A percentile compares a stretch with the other conserved stretches of the same genome.
phyloP scores from a whole-genome alignment of 306 rosid genomes.

The Cucumis hystrix region DNA sequence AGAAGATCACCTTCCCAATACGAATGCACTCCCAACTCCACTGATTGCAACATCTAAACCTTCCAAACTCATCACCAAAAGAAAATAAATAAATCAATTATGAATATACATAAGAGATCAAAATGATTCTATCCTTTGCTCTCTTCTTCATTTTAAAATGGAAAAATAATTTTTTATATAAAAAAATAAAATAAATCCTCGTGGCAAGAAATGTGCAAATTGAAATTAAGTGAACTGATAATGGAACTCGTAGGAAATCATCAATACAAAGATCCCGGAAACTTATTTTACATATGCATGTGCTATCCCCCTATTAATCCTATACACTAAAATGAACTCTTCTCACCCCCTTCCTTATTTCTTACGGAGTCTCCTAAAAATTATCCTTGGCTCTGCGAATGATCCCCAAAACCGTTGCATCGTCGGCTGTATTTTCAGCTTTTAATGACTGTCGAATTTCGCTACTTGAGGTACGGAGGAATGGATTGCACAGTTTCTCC shows the following conservation, averaged over 20 bases:
- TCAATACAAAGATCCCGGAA: neutral
- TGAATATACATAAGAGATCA: neutral
- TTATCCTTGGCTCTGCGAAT: slow-evolving; percentile 67
- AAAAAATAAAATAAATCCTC: neutral
- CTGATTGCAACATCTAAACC: neutral
- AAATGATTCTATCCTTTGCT: neutral
- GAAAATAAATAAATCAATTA: too few species aligned
- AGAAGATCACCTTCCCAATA: too few species aligned
- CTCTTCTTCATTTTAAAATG: neutral
- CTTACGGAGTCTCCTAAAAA: slow-evolving; percentile 22
- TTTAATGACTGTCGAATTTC: slow-evolving; percentile 58
- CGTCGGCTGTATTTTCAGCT: slow-evolving; percentile 43
- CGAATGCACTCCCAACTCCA: too few species aligned
- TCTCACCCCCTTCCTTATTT: neutral
- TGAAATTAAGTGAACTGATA: neutral
- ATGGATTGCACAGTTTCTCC: slow-evolving; percentile 92
- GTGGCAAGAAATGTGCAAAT: neutral
- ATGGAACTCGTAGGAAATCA: slow-evolving; percentile 3
- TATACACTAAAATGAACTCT: slow-evolving; percentile 7
- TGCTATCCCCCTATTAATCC: neutral
- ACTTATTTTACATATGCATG: slow-evolving; percentile 4
- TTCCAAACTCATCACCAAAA: neutral
- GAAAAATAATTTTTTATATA: neutral
- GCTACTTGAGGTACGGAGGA: slow-evolving; percentile 59
- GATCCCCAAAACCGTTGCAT: slow-evolving; percentile 55